These are phyloP conservation scores for Laetiporus sulphureus DNA, from an alignment of 1,284 basidiomycete species.

Conservation along the genomic window DNA sequence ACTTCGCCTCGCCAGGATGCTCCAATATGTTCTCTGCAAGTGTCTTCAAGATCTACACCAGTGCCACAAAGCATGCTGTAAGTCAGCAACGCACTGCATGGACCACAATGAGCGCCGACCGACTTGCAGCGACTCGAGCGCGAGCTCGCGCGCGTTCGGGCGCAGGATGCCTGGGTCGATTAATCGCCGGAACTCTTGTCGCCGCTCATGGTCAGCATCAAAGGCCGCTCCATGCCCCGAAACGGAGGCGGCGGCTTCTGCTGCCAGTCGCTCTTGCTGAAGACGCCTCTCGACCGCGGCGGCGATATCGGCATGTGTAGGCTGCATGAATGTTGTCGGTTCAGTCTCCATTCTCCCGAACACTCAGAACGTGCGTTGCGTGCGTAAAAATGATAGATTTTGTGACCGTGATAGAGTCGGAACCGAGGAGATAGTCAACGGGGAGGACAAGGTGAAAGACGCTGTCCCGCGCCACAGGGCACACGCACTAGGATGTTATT, in stretches of 20 bases:
- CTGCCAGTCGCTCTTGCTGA: constrained; percentile 11
- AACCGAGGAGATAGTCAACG: too few relatives aligned
- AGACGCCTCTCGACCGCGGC: constrained; percentile 15
- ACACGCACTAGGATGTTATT: too few relatives aligned
- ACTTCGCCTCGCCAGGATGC: constrained; percentile 67
- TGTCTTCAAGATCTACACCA: constrained; percentile 53
- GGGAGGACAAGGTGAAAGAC: too few relatives aligned
- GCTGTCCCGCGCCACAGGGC: too few relatives aligned
- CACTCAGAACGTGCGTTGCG: too few relatives aligned
- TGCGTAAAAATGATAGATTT: too few relatives aligned
- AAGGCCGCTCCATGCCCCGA: constrained; percentile 29
- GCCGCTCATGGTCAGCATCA: constrained; percentile 52
- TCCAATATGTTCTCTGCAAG: constrained; percentile 68
- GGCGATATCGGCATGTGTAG: constrained; percentile 2
- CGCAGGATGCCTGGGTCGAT: constrained; percentile 73
- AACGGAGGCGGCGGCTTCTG: constrained; percentile 8
- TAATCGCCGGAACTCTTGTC: constrained; percentile 65
- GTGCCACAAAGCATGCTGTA: too few relatives aligned
- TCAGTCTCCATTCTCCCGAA: too few relatives aligned
- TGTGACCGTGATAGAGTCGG: too few relatives aligned
- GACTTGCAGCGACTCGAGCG: constrained; percentile 57
- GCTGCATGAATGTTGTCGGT: too few relatives aligned
- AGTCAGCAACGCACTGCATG: too few relatives aligned
- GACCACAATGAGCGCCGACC: neutral
- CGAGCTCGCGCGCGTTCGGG: constrained; percentile 57